Evolutionary conservation across 192 early-diverging fungal genomes (phyloP), one percentile per base, ranked within the genome.

Genomic region (Jimgerdemannia flammicorona): DNA sequence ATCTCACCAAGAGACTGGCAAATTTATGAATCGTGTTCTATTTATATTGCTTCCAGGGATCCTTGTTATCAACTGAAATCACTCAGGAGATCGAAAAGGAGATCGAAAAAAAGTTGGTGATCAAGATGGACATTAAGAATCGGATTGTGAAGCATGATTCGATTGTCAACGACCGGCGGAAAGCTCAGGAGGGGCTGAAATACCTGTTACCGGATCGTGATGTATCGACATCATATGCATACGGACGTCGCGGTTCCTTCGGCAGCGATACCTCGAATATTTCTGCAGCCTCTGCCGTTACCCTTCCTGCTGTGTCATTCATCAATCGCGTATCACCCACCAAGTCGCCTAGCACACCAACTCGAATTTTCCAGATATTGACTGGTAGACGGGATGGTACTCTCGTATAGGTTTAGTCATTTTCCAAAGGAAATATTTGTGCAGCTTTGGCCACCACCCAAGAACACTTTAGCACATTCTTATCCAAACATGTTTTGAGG

Each of bases 51-150:
- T 29, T 29, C 1, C 14, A 59, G 49, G 84, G 84, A 19, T 68
- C 84, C 8, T 77, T 81, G 3, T 84, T 86, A 42, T 86, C 84
- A 39, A 76, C 73, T 18, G 84, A 86, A 70, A 79, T 83, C 63
- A 74, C 80, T 73, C 84, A 83, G 66, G 76, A 81, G 54, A 81
- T 84, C 68, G 77, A 85, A 73, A 83, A 83, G 70, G 80, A 81
- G 71, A 83, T 85, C 11, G 84, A 85, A 68, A 78, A 77, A 40
- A 73, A 83, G 10, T 67, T 83, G 3, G 75, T 44, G 4, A 43
- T 83, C 42, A 72, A 73, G 42, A 79, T 77, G 66, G 81, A 83
- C 43, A 77, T 83, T 20, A 68, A 78, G 42, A 77, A 83, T 75
- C 75, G 78, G 10, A 79, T 83, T 29, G 66, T 84, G n/a, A 78